Percentiles rank a stretch among this genome's conserved stretches.
Conservation (phyloP, 495 filamentous ascomycete genomes). For the Podospora didyma region DNA sequence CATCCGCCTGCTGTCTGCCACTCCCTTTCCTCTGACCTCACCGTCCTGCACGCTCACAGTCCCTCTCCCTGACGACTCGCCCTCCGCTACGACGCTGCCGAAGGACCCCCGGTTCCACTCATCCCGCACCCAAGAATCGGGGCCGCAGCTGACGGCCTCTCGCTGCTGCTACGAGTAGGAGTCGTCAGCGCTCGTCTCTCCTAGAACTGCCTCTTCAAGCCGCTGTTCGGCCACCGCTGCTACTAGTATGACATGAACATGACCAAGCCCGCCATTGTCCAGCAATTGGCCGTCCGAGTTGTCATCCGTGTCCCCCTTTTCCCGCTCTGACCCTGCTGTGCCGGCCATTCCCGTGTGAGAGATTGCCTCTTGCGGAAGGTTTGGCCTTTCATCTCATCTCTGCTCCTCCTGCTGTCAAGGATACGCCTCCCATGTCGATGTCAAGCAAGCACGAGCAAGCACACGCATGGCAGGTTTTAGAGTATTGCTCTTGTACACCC, state of each 20-base stretch:
- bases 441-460: too few species aligned
- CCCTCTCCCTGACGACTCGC: conserved; percentile 5
- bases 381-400: conserved; percentile 27
- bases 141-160: conserved; percentile 22
- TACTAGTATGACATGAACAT: conserved; percentile 28
- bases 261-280: conserved; percentile 26
- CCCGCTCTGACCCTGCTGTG: conserved; percentile 25
- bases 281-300: conserved; percentile 16
- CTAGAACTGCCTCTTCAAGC: conserved; percentile 24
- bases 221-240: not conserved
- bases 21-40: conserved; percentile 21
- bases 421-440: conserved; percentile 24
- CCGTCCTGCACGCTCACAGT: conserved; percentile 8
- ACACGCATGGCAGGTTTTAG: conserved; percentile 21
- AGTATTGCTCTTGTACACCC: conserved; percentile 21
- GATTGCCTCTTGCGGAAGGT: conserved; percentile 32
- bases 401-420: conserved; percentile 16
- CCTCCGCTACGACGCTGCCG: conserved; percentile 14
- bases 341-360: conserved; percentile 27
- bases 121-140: conserved; percentile 20
- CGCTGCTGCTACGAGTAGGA: too few species aligned
- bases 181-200: too few species aligned
- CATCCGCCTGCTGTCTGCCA: conserved; percentile 13
- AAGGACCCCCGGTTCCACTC: conserved; percentile 25
- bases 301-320: conserved; percentile 14